phyloP scores from a whole-genome alignment of 768 basidiomycete genomes.

The Phaffia tasmanica region DNA sequence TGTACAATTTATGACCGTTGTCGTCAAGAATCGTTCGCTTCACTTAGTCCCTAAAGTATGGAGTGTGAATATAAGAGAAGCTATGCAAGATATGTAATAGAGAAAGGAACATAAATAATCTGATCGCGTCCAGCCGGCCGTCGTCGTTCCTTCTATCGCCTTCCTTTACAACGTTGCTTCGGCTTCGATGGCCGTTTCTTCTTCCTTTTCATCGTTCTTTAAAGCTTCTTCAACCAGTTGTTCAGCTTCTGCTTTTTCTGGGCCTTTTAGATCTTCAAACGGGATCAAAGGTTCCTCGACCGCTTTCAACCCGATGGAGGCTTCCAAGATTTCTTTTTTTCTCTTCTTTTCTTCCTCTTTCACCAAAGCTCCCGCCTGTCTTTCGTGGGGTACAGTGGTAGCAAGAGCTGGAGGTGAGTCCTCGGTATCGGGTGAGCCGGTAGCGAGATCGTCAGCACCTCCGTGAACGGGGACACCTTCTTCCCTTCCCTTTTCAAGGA shows the following conservation, averaged over 20 bases:
- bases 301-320: not conserved
- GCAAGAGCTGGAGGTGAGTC: not conserved
- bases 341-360: no score
- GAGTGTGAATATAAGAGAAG: no score
- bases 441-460: slow-evolving; percentile 14
- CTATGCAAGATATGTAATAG: no score
- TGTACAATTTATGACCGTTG: no score
- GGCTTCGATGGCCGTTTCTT: not conserved
- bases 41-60: no score
- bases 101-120: not conserved
- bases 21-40: no score
- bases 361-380: no score
- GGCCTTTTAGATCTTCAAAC: slow-evolving; percentile 1
- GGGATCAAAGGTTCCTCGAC: not conserved
- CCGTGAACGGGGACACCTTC: slow-evolving; percentile 16
- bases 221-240: slow-evolving; percentile 10
- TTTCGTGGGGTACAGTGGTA: not conserved
- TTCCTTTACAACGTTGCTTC: no score
- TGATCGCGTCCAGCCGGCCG: no score
- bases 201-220: slow-evolving; percentile 10
- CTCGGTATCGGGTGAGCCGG: not conserved
- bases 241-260: slow-evolving; percentile 5
- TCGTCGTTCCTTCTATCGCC: no score
- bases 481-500: not conserved
- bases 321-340: no score